A percentile compares a stretch with the other conserved stretches of the same genome.
phyloP scores from a whole-genome alignment of 2,329 filamentous ascomycete genomes.

The Capronia americana region DNA sequence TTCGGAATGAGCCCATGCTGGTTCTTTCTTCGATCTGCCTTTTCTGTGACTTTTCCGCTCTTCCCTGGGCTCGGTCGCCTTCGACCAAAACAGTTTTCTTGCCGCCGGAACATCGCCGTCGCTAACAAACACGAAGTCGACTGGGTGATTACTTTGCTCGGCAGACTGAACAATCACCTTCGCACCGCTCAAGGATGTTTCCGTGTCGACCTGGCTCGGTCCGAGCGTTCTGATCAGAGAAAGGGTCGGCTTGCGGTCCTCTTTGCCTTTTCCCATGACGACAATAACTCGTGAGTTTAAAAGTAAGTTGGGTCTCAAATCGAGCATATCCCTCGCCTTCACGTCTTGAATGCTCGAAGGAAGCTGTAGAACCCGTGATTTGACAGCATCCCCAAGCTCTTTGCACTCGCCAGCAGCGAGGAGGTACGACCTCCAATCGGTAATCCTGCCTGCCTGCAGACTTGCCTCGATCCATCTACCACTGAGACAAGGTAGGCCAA shows the following conservation, averaged over 20 bases:
- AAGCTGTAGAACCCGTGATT: conserved; percentile 73
- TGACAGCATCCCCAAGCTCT: conserved; percentile 76
- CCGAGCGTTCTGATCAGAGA: conserved; percentile 83
- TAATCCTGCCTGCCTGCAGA: conserved; percentile 63
- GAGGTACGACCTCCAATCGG: conserved; percentile 82
- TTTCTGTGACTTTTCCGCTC: conserved; percentile 9
- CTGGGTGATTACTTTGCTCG: conserved; percentile 47
- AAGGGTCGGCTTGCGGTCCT: conserved; percentile 73
- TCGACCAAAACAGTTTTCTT: conserved; percentile 50
- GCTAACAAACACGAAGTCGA: conserved; percentile 82
- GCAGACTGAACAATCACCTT: conserved; percentile 50
- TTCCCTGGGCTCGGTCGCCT: conserved; percentile 31
- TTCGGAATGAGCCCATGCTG: neutral
- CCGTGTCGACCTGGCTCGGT: conserved; percentile 69
- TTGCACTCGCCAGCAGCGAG: conserved; percentile 82
- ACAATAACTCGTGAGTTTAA: conserved; percentile 71
- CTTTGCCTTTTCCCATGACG: conserved; percentile 68
- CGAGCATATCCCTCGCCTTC: conserved; percentile 64
- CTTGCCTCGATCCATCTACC: conserved; percentile 81
- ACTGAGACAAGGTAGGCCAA: conserved; percentile 85
- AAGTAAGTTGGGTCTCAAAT: conserved; percentile 67
- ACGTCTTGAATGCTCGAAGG: conserved; percentile 50
- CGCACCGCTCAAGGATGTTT: conserved; percentile 70
- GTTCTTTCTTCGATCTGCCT: conserved; percentile 43
- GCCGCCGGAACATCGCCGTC: conserved; percentile 64